A percentile compares a stretch with the other conserved stretches of the same genome.
Conservation (phyloP, 1,139 yeast species). For the Yamadazyma triangularis region DNA sequence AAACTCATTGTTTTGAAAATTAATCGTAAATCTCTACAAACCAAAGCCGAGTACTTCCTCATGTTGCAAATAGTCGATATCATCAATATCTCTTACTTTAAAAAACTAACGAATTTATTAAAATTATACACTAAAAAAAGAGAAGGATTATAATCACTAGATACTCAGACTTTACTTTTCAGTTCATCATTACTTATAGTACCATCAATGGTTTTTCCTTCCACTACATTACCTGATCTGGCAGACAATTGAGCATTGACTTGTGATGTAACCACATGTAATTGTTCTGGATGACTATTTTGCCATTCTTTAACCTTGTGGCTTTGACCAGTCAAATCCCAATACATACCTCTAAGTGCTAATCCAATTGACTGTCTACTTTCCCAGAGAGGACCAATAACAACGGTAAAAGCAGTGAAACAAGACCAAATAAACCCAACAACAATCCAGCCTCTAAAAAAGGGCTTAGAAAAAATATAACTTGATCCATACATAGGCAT, state of each 20-base stretch:
- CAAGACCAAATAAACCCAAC: slow-evolving; percentile 74
- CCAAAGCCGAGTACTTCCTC: no score
- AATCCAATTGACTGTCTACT: slow-evolving; percentile 61
- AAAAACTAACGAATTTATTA: no score
- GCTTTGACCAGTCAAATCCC: slow-evolving; percentile 78
- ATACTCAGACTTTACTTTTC: no score
- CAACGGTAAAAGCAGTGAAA: slow-evolving; percentile 51
- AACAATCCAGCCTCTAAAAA: slow-evolving; percentile 81
- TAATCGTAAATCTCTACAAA: no score
- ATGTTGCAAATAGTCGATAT: no score
- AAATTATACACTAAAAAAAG: no score
- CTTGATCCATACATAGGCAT: slow-evolving; percentile 83
- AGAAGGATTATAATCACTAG: no score
- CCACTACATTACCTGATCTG: no score
- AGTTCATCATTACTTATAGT: no score
- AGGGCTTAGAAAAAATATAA: slow-evolving; percentile 64
- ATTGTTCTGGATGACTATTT: slow-evolving; percentile 56
- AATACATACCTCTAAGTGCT: slow-evolving; percentile 70
- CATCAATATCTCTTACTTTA: no score
- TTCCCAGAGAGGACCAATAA: slow-evolving; percentile 61
- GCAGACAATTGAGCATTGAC: slow-evolving; percentile 38
- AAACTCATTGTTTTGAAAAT: no score
- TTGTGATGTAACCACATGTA: slow-evolving; percentile 66
- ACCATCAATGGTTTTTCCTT: slow-evolving; percentile 23
- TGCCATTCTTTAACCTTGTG: slow-evolving; percentile 74